Percentiles rank a stretch among this genome's conserved stretches.
Evolutionary conservation across 164 flowering plant species (phyloP).

Genomic region (Amborella trichopoda): DNA sequence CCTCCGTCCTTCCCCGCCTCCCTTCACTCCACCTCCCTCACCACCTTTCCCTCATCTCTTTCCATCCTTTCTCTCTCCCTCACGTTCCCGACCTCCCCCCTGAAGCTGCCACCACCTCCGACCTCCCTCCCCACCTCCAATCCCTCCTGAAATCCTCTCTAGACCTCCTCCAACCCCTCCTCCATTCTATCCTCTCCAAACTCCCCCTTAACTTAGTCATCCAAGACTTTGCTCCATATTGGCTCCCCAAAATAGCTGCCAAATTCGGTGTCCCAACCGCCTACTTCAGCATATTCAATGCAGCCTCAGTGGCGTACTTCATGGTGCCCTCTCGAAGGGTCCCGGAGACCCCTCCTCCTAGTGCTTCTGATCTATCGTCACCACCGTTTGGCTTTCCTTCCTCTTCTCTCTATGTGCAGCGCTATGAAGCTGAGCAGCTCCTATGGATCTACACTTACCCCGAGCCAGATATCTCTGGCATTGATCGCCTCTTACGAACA

Average conservation of each 20-base stretch:
- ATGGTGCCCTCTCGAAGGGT: no score
- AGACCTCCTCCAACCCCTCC: not conserved
- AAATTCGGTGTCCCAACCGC: not conserved
- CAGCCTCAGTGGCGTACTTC: not conserved
- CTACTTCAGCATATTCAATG: not conserved
- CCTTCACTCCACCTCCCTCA: no score
- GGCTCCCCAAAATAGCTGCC: not conserved
- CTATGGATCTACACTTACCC: not conserved
- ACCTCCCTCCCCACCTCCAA: constrained; percentile 1
- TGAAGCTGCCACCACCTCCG: no score
- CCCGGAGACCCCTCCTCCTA: no score
- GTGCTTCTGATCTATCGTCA: no score
- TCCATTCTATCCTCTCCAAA: not conserved
- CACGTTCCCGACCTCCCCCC: no score
- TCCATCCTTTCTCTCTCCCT: no score
- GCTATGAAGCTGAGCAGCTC: no score
- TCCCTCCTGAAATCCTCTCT: not conserved
- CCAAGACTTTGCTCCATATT: not conserved
- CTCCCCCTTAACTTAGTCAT: not conserved
- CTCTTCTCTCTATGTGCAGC: not conserved
- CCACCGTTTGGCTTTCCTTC: no score
- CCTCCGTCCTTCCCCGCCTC: constrained; percentile 15
- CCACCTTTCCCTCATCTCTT: no score
- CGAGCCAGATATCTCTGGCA: not conserved
- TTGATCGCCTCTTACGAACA: not conserved